Base-by-base conservation (phyloP, 495 filamentous ascomycete genomes). In the Aspergillus ellipticus region DNA sequence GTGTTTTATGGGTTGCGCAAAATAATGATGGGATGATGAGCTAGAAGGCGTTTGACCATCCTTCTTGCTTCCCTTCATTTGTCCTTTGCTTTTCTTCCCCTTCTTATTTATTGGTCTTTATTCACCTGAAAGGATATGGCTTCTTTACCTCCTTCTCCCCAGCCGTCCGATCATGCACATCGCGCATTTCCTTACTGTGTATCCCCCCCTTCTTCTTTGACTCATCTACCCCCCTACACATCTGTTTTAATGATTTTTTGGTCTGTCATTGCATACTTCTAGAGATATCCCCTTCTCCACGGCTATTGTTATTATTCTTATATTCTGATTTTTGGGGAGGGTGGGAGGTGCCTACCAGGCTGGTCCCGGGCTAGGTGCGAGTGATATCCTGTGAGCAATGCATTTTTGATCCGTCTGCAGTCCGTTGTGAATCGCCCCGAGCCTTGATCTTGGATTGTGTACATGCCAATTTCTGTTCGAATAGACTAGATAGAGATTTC, bases 151-250 rank as follows among this genome's bases (percentile, higher is more conserved):
- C 24, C 33, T 21, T 35, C 17, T 56, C 22, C 42, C 48, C 20
- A 6, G 51, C 21, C 8, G 26, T 33, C 31, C 15, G 24, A 35
- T 21, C 35, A 53, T 52, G 52, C 55, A 56, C 53, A 42, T 28
- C 58, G 20, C 20, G 17, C 43, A 42, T 50, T 54, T 55, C 42
- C 51, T 61, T 56, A 39, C 28, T 57, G 43, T 64, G 58, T 59
- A 61, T 52, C 37, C 35, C 60, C 52, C 35, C 54, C 42, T 45
- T 28, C 28, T 39, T 49, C 35, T 35, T 49, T 51, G 37, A 20
- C 15, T 28, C 15, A 39, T 41, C 19, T 26, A n/a, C 15, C 49
- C 16, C 28, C 42, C 33, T 47, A 4, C 28, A 11, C 26, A 37
- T 42, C 47, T 52, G 22, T 6, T 15, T 51, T 22, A 39, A 39